Evolutionary conservation across 179 eudicot genomes (phyloP), one percentile per base, ranked within the genome.

Genomic region (Beta corolliflora): DNA sequence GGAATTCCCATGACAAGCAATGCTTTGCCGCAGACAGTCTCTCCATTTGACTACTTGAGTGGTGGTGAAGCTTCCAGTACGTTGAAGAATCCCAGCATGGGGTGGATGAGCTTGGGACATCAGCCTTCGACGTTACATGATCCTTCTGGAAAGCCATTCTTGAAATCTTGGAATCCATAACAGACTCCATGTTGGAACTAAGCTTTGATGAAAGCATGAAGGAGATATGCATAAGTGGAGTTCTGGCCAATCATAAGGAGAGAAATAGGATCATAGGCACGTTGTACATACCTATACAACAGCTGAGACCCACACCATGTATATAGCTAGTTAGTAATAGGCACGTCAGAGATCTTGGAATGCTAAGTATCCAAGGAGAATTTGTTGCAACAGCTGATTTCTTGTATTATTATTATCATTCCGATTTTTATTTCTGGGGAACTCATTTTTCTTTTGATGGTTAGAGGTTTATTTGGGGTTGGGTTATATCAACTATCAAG

Each of bases 151-250:
- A 91, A 90, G 78, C 88, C 90, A 12, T 91, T 81, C 83, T 58
- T 87, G 66, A 86, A 88, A 86, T 75, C 91, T 16, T 90, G 94
- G 94, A 82, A 90, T 86, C 92, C 81, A 50, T 89, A 83, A 87
- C 31, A 61, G 77, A 69, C 29, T 70, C 46, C 23, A 12, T 67
- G 14, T 41, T n/a, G 76, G 0, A 44, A n/a, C 12, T 2, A 21
- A 36, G 19, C 70, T 25, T 78, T 55, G 67, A 63, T 74, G 82
- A 50, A 75, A 54, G 44, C 36, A 46, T 11, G 71, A 54, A 67
- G 3, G 72, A 29, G 68, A 48, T 67, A 64, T 9, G 50, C 77
- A 9, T 15, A 31, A 21, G 77, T 72, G 50, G 72, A 48, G 46
- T 61, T 75, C 29, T 74, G 18, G 58, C 66, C 56, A 54, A 48